phyloP scores from a whole-genome alignment of 192 early-diverging fungal species.

The Pilaira anomala region DNA sequence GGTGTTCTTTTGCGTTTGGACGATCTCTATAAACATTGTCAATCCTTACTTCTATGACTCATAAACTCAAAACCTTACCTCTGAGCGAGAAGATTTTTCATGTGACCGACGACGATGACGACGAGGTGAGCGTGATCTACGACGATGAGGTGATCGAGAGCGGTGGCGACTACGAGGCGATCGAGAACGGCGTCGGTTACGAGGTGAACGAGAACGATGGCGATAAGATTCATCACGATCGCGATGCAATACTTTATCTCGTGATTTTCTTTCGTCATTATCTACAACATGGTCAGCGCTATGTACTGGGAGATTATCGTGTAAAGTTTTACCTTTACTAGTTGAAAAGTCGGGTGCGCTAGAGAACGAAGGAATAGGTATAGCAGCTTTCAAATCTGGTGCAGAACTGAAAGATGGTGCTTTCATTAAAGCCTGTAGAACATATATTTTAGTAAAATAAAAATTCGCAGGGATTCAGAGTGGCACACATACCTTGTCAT shows the following conservation, averaged over 20 bases:
- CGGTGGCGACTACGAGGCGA: not conserved
- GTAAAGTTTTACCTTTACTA: not conserved
- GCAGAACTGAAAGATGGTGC: too few species aligned
- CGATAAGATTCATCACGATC: not conserved
- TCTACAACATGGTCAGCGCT: too few species aligned
- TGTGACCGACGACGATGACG: not conserved
- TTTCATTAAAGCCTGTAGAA: too few species aligned
- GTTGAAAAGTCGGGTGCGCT: conserved; percentile 7
- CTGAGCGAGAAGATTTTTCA: not conserved
- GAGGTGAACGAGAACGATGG: not conserved
- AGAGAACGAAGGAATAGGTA: conserved; percentile 17
- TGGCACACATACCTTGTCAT: too few species aligned
- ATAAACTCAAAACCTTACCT: too few species aligned
- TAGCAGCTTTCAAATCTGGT: too few species aligned
- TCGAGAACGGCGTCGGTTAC: not conserved
- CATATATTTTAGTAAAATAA: too few species aligned
- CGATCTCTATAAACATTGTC: not conserved
- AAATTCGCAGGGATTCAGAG: too few species aligned
- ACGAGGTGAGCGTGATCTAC: not conserved
- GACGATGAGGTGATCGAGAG: not conserved
- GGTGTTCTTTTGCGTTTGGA: not conserved
- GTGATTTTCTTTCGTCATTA: not conserved
- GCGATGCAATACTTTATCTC: not conserved
- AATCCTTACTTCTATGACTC: too few species aligned
- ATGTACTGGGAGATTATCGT: too few species aligned